Base-by-base conservation (phyloP, 164 flowering plant species). In the Magnolia changhungtana region DNA sequence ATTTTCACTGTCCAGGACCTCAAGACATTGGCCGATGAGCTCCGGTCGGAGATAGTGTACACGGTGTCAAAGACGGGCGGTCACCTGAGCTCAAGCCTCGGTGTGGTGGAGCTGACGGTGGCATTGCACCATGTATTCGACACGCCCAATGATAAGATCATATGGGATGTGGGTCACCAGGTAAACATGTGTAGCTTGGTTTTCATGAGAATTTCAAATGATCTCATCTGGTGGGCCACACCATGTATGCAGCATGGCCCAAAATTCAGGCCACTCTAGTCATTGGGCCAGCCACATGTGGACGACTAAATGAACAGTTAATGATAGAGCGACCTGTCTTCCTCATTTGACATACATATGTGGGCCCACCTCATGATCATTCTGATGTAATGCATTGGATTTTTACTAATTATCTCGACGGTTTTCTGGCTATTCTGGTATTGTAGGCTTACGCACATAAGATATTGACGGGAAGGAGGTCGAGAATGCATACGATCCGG, bases 121-220 rank as follows among this genome's bases (percentile, higher is more conserved):
- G 88, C 90, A n/a, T 85, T 88, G 29, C 90, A 88, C 73, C 83
- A 85, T 75, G 90, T 88, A 0, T 88, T 88, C 80, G 71, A 80
- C 82, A 69, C 85, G 0, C 90, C 90, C 4, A 79, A 83, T 19
- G 90, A 87, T 52, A 87, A 82, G 71, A 82, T 87, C 75, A 71
- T 77, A 14, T 77, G 79, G 75, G 79, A 77, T 52, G 74, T 77
- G 8, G 79, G 79, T 1, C 79, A 83, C 83, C 61, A 86, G 88
- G 87, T 77, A 65, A 65, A 37, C 45, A 37, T 37, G 45, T 37
- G 0, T 37, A 37, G 29, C 29, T 27, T 37, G 45, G 45, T 37
- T 37, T 37, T 37, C 7, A 0, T 37, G 45, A 37, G 45, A 37
- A 37, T 3, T 37, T 37, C 45, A 37, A 37, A 37, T 37, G 45